Conservation (phyloP, 2,329 filamentous ascomycete genomes). For the Paradendryphiella salina region DNA sequence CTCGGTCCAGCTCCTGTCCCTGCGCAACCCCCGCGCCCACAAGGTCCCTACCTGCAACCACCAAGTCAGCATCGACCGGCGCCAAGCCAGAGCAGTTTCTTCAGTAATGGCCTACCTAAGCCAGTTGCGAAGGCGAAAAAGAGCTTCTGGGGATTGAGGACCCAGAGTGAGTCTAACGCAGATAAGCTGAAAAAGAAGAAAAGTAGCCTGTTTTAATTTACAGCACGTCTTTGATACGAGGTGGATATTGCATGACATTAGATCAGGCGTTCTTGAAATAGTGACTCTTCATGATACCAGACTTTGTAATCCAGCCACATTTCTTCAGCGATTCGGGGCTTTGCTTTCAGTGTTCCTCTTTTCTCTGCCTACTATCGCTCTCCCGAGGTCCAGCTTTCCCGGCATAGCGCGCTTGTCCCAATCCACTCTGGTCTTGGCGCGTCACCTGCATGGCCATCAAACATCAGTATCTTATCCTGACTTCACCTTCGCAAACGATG, state of each 20-base stretch:
- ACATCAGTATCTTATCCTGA: background rate
- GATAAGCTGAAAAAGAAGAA: constrained; percentile 50
- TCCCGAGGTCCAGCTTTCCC: too few relatives aligned
- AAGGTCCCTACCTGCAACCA: constrained; percentile 41
- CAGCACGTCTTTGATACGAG: constrained; percentile 1
- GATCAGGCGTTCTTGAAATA: background rate
- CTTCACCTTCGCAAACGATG: background rate
- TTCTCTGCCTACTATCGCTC: too few relatives aligned
- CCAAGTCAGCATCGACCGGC: constrained; percentile 28
- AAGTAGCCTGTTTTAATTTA: constrained; percentile 49
- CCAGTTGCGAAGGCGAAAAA: constrained; percentile 42
- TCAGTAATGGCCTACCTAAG: constrained; percentile 37
- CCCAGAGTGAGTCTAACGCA: constrained; percentile 34
- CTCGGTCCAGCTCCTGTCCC: constrained; percentile 20
- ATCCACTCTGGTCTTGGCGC: background rate
- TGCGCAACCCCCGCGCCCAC: constrained; percentile 21
- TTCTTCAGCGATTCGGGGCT: too few relatives aligned
- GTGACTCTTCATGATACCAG: constrained; percentile 5
- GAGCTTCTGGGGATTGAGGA: constrained; percentile 46
- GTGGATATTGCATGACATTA: constrained; percentile 7
- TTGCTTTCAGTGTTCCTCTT: too few relatives aligned
- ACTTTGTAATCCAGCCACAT: background rate
- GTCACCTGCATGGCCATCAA: background rate
- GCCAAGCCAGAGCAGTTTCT: constrained; percentile 43
- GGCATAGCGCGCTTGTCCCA: background rate